Conservation (phyloP, 2,329 filamentous ascomycete genomes). For the Didymella pomorum region DNA sequence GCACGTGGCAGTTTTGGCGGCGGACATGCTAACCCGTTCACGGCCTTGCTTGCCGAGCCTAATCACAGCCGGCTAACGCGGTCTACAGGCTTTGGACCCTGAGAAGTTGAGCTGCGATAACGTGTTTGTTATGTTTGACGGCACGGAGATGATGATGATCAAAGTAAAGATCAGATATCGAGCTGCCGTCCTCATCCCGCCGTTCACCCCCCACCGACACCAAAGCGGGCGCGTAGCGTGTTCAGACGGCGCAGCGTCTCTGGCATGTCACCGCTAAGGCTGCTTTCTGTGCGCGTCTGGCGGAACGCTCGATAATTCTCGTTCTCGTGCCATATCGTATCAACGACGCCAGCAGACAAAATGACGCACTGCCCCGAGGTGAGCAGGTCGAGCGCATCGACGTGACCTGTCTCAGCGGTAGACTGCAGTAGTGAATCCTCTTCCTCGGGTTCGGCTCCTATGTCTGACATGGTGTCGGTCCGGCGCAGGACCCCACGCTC, state of each 20-base stretch:
- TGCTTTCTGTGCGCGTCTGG: constrained; percentile 38
- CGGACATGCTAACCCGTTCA: background rate
- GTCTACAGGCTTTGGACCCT: constrained; percentile 6
- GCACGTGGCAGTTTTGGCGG: constrained; percentile 13
- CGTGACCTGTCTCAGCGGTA: constrained; percentile 34
- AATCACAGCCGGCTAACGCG: constrained; percentile 4
- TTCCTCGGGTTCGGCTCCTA: constrained; percentile 54
- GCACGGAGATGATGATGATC: background rate
- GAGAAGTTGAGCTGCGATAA: background rate
- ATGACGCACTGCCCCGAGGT: constrained; percentile 58
- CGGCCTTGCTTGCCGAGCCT: constrained; percentile 1
- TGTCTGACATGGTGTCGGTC: constrained; percentile 47
- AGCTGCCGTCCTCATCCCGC: too few relatives aligned
- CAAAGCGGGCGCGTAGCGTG: constrained; percentile 45
- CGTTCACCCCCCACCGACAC: constrained; percentile 45
- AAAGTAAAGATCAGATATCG: background rate
- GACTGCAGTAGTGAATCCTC: constrained; percentile 41
- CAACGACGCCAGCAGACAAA: constrained; percentile 53
- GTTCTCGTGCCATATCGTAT: constrained; percentile 55
- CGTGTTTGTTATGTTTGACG: background rate
- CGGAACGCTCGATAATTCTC: constrained; percentile 48
- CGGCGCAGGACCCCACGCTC: constrained; percentile 63
- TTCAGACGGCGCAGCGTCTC: constrained; percentile 46
- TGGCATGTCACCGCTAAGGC: constrained; percentile 41
- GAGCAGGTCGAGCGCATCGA: constrained; percentile 54